Evolutionary conservation across 1,284 basidiomycete genomes (phyloP).

Genomic region (Apiotrichum gracile): DNA sequence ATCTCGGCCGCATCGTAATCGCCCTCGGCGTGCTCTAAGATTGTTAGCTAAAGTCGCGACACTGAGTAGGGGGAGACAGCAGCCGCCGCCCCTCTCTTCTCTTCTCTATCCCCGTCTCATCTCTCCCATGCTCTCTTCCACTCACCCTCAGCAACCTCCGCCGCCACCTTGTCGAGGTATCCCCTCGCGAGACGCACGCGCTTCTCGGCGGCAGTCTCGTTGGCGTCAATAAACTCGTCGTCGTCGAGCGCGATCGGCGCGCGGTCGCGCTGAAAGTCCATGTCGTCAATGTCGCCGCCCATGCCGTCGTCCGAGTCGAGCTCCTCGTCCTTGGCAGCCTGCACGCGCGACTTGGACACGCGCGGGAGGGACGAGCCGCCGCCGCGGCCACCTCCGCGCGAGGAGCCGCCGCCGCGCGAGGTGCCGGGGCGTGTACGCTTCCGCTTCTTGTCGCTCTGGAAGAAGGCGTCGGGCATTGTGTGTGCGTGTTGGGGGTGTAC

Average conservation of each 20-base stretch:
- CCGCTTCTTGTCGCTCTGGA: slow-evolving; percentile 60
- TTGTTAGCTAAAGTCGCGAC: not conserved
- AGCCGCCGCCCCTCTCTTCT: not conserved
- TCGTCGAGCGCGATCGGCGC: slow-evolving; percentile 57
- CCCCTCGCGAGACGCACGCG: slow-evolving; percentile 80
- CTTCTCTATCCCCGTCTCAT: not conserved
- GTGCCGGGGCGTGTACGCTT: slow-evolving; percentile 54
- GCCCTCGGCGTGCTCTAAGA: slow-evolving; percentile 53
- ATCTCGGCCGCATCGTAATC: slow-evolving; percentile 91
- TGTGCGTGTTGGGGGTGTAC: not conserved
- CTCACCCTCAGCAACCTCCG: slow-evolving; percentile 63
- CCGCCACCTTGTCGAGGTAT: slow-evolving; percentile 74
- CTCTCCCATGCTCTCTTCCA: slow-evolving; percentile 8
- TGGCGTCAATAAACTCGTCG: slow-evolving; percentile 58
- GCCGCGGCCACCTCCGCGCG: slow-evolving; percentile 5
- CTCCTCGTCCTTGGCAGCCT: slow-evolving; percentile 58
- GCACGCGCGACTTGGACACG: slow-evolving; percentile 6
- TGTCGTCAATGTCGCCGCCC: slow-evolving; percentile 57
- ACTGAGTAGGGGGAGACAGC: not conserved
- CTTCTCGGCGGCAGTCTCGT: slow-evolving; percentile 93
- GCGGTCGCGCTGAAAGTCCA: slow-evolving; percentile 59
- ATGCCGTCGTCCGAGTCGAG: slow-evolving; percentile 53
- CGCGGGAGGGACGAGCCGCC: not conserved
- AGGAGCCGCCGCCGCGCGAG: slow-evolving; percentile 24
- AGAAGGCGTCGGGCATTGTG: slow-evolving; percentile 74